Conservation (phyloP, 2,329 filamentous ascomycete genomes). For the Thelonectria blattea region DNA sequence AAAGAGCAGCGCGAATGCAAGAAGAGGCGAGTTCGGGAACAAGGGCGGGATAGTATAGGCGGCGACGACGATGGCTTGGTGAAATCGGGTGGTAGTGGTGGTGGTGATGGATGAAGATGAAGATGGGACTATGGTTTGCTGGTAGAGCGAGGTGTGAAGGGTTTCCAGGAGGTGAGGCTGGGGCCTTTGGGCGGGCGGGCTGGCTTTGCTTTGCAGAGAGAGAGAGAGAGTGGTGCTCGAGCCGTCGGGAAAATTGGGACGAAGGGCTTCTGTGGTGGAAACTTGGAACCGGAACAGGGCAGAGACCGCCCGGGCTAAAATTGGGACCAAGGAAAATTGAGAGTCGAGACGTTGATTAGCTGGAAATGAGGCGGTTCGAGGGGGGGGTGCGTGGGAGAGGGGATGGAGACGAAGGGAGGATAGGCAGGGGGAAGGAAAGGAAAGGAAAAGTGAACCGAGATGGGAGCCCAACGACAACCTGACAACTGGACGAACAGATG, state of each 20-base stretch:
- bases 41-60: neutral
- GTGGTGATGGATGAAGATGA: conserved; percentile 25
- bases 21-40: conserved; percentile 2
- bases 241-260: conserved; percentile 31
- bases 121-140: conserved; percentile 28
- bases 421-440: conserved; percentile 7
- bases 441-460: neutral
- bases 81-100: neutral
- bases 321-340: conserved; percentile 23
- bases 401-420: conserved; percentile 11
- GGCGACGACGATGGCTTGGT: neutral
- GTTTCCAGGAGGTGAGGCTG: conserved; percentile 34
- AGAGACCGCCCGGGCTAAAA: conserved; percentile 16
- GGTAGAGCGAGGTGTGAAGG: conserved; percentile 25
- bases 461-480: neutral
- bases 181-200: no score
- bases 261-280: conserved; percentile 28
- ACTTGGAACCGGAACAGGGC: conserved; percentile 3
- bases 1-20: conserved; percentile 13
- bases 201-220: neutral
- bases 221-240: conserved; percentile 12
- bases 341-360: neutral
- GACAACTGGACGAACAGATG: neutral
- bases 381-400: no score
- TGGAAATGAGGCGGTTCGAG: conserved; percentile 36